Evolutionary conservation across 805 yeast species (phyloP).

Genomic region (Schwanniomyces pseudopolymorphus): DNA sequence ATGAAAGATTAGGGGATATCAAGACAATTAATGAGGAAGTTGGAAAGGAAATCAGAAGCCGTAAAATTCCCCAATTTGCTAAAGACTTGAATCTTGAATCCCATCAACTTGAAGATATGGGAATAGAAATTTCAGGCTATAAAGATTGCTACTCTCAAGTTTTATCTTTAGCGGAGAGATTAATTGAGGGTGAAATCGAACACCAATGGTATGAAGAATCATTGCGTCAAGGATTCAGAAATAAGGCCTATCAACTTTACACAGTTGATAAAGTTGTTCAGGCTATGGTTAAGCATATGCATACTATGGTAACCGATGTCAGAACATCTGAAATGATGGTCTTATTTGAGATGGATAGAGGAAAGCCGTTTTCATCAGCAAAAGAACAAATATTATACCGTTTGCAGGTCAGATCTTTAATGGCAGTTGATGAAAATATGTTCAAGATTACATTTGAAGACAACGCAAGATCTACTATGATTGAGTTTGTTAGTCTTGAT

Average conservation of each 20-base stretch:
- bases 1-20: conserved; percentile 76
- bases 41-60: conserved; percentile 63
- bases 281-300: conserved; percentile 72
- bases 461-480: conserved; percentile 49
- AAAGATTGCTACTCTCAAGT: conserved; percentile 75
- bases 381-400: conserved; percentile 89
- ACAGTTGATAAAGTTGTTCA: conserved; percentile 92
- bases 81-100: conserved; percentile 80
- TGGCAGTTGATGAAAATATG: conserved; percentile 85
- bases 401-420: conserved; percentile 76
- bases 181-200: conserved; percentile 88
- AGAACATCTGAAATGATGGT: conserved; percentile 78
- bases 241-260: conserved; percentile 88
- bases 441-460: conserved; percentile 79
- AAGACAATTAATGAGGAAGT: conserved; percentile 71
- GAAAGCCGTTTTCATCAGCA: conserved; percentile 62
- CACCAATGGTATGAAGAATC: conserved; percentile 95
- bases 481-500: conserved; percentile 84
- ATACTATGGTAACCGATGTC: conserved; percentile 73
- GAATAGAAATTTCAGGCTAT: conserved; percentile 63
- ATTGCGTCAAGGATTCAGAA: conserved; percentile 90
- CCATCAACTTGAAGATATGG: conserved; percentile 78
- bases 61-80: conserved; percentile 75
- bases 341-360: conserved; percentile 81
- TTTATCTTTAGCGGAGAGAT: conserved; percentile 66